Percentiles rank a stretch among this genome's conserved stretches.
phyloP scores from a whole-genome alignment of 2,329 filamentous ascomycete genomes.

The Trichoderma sp. region DNA sequence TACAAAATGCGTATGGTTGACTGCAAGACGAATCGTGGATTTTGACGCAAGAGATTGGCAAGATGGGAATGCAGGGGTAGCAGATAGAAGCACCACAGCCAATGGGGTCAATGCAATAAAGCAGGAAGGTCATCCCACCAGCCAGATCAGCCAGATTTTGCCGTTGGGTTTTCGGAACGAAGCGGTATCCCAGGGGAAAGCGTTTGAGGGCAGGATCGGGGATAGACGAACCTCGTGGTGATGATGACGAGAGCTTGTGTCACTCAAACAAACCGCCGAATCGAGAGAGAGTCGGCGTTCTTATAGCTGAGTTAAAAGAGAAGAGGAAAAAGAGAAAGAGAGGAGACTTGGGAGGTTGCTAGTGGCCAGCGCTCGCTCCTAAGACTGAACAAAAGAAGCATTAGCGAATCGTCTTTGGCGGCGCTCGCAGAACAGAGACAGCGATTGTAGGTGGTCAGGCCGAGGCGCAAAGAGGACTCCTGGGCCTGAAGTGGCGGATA shows the following conservation, averaged over 20 bases:
- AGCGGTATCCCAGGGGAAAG: slow-evolving; percentile 1
- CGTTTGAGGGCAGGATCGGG: not conserved
- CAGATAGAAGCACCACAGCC: not conserved
- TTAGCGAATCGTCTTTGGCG: slow-evolving; percentile 25
- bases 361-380: slow-evolving; percentile 27
- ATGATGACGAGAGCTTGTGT: slow-evolving; percentile 26
- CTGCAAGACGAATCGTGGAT: not conserved
- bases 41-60: slow-evolving; percentile 4
- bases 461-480: slow-evolving; percentile 6
- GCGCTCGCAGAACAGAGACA: slow-evolving; percentile 24
- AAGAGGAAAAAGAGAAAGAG: slow-evolving; percentile 17
- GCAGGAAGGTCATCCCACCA: not conserved
- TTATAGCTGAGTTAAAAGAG: slow-evolving; percentile 1
- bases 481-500: slow-evolving; percentile 26
- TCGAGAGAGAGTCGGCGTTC: slow-evolving; percentile 16
- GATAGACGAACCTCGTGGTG: slow-evolving; percentile 30
- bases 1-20: not conserved
- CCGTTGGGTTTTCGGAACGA: not conserved
- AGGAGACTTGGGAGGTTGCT: slow-evolving; percentile 18
- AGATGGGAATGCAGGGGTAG: not conserved
- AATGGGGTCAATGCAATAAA: slow-evolving; percentile 4
- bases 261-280: slow-evolving; percentile 26
- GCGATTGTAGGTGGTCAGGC: slow-evolving; percentile 1
- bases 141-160: not conserved
- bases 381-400: slow-evolving; percentile 19